phyloP scores from a whole-genome alignment of 2,329 filamentous ascomycete genomes.

The Xylaria sp. region DNA sequence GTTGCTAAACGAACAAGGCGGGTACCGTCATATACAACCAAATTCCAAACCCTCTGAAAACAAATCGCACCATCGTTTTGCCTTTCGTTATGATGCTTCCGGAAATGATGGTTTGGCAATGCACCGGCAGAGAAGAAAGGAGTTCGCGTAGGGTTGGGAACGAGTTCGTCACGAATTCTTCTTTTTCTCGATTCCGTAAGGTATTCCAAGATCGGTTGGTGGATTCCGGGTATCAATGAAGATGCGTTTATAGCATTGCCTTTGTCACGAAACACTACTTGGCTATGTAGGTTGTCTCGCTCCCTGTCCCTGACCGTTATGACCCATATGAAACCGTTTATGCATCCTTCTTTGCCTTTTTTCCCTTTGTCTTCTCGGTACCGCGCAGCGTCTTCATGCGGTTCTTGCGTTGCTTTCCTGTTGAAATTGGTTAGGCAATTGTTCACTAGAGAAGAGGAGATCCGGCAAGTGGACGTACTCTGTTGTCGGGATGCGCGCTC shows the following conservation, averaged over 20 bases:
- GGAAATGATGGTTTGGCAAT: constrained; percentile 10
- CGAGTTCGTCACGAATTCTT: constrained; percentile 31
- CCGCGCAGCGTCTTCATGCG: constrained; percentile 98
- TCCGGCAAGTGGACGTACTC: constrained; percentile 76
- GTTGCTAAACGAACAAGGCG: constrained; percentile 5
- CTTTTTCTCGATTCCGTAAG: constrained; percentile 27
- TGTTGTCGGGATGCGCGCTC: constrained; percentile 99
- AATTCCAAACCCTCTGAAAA: constrained; percentile 7
- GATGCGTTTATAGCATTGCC: constrained; percentile 39
- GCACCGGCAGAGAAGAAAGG: constrained; percentile 7
- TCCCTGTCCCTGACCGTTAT: constrained; percentile 38
- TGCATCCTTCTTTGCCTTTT: constrained; percentile 87
- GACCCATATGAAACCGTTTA: constrained; percentile 46
- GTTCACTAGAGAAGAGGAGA: constrained; percentile 22
- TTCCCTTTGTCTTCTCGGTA: constrained; percentile 98
- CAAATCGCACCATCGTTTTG: constrained; percentile 7
- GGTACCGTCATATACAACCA: constrained; percentile 7
- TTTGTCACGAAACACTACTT: constrained; percentile 40
- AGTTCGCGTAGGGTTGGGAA: constrained; percentile 18
- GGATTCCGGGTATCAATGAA: constrained; percentile 40
- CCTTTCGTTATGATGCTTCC: background rate
- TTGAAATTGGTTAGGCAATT: constrained; percentile 30
- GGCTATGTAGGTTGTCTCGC: constrained; percentile 39
- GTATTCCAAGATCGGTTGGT: constrained; percentile 24
- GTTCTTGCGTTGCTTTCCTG: constrained; percentile 99